Base-by-base conservation (phyloP, 2,329 filamentous ascomycete species). In the Westerdykella sp. region DNA sequence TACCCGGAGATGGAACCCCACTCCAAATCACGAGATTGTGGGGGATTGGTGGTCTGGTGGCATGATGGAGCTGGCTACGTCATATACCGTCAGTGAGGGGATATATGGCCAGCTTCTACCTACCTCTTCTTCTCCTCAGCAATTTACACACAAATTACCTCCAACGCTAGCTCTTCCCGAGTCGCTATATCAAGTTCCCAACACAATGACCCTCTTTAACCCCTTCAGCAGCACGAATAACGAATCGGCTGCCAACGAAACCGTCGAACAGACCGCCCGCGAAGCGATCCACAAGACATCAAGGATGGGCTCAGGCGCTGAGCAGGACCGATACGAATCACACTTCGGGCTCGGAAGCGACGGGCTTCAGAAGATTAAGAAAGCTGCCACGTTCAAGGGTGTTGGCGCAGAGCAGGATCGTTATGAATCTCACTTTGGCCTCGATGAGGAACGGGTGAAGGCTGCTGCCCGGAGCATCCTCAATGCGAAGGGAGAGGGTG, bases 361-460 rank as follows among this genome's bases (percentile, higher is more conserved):
- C 9, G 41, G 12, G n/a, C 30, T 42, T 16, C 34, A 43, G 13
- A 28, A 32, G 21, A 22, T 56, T 23, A 57, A 56, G 37, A 48
- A 53, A 13, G 55, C 50, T 13, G 53, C 53, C 10, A 37, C 28
- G 10, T 43, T 41, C 40, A 57, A 56, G 37, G 59, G 59, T 40
- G 44, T 44, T 6, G 60, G 60, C 25, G 59, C 60, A 6, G 60
- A 63, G 42, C 60, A 64, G 41, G 61, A 64, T 37, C 51, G 61
- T 16, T 64, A 64, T 39, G 52, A 48, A 18, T 28, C 46, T n/a
- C 57, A 64, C 44, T 66, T 66, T 38, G 45, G 46, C 39, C 44
- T 55, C 2, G 55, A 60, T 34, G 48, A 55, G 1, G 50, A 61
- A 22, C 54, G 51, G 11, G 60, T 64, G 7, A 47, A 49, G 15